Evolutionary conservation across 768 basidiomycete species (phyloP).

Genomic region (Leccinum disarticulatum): DNA sequence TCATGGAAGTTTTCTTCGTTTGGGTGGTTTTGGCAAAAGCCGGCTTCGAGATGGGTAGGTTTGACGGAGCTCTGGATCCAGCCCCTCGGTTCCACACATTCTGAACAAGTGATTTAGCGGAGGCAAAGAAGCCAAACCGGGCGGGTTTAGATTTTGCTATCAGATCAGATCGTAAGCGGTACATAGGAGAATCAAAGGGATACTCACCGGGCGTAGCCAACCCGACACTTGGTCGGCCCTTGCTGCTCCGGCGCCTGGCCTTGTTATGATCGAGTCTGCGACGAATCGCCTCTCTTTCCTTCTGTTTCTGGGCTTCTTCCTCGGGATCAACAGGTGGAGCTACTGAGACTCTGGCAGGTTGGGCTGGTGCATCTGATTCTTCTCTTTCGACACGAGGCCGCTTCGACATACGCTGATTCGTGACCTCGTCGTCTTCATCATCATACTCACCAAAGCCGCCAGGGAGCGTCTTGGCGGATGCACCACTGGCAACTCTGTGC

Average conservation of each 20-base stretch:
- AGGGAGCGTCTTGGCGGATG: slow-evolving; percentile 41
- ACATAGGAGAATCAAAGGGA: neutral
- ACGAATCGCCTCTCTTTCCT: slow-evolving; percentile 57
- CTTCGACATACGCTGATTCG: slow-evolving; percentile 44
- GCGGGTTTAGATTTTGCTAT: slow-evolving; percentile 42
- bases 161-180: slow-evolving; percentile 22
- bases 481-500: slow-evolving; percentile 25
- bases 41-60: slow-evolving; percentile 30
- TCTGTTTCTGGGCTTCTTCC: slow-evolving; percentile 37
- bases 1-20: slow-evolving; percentile 22
- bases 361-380: slow-evolving; percentile 23
- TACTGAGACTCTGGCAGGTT: slow-evolving; percentile 37
- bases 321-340: slow-evolving; percentile 23
- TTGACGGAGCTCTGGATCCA: slow-evolving; percentile 29
- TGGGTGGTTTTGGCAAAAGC: slow-evolving; percentile 10
- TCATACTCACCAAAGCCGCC: slow-evolving; percentile 59
- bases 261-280: slow-evolving; percentile 66
- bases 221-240: slow-evolving; percentile 45
- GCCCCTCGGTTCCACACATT: slow-evolving; percentile 70
- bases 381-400: slow-evolving; percentile 40
- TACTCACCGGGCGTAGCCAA: slow-evolving; percentile 43
- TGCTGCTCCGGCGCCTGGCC: slow-evolving; percentile 69
- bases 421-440: slow-evolving; percentile 42
- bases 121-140: slow-evolving; percentile 68
- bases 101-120: slow-evolving; percentile 67